A percentile compares a stretch with the other conserved stretches of the same genome.
These are phyloP conservation scores for Scheffersomyces titani DNA, from an alignment of 1,139 yeast genomes.

Conservation along the genomic window DNA sequence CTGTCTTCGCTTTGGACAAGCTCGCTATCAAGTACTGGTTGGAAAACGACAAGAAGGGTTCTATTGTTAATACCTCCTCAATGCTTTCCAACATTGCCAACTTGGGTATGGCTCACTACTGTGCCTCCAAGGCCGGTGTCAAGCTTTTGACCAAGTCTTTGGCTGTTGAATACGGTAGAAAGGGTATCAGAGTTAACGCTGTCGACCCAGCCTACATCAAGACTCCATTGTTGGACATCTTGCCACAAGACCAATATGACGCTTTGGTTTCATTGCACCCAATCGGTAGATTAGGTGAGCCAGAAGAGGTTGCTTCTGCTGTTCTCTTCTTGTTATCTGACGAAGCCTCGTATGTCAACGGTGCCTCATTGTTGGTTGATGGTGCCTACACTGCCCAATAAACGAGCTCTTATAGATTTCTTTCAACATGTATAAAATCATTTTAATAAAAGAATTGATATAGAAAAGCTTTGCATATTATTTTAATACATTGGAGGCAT, in stretches of 20 bases:
- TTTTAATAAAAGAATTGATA: too few relatives aligned
- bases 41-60: neutral
- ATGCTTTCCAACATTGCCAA: neutral
- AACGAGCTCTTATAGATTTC: neutral
- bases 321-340: neutral
- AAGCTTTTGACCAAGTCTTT: constrained; percentile 12
- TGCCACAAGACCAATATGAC: neutral
- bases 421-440: too few relatives aligned
- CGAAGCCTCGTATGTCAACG: neutral
- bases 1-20: neutral
- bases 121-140: constrained; percentile 16
- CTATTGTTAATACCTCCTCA: neutral
- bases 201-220: constrained; percentile 15
- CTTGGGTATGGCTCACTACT: constrained; percentile 4
- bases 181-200: constrained; percentile 16
- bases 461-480: too few relatives aligned
- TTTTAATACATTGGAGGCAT: too few relatives aligned
- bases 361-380: neutral
- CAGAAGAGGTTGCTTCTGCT: neutral
- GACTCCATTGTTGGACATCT: constrained; percentile 1
- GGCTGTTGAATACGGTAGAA: constrained; percentile 14
- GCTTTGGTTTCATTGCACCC: neutral
- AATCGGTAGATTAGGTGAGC: neutral
- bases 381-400: neutral
- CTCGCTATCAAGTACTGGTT: neutral